Percentiles rank a stretch among this genome's conserved stretches.
Conservation (phyloP, 1,284 basidiomycete genomes). For the Ustilago hordei region DNA sequence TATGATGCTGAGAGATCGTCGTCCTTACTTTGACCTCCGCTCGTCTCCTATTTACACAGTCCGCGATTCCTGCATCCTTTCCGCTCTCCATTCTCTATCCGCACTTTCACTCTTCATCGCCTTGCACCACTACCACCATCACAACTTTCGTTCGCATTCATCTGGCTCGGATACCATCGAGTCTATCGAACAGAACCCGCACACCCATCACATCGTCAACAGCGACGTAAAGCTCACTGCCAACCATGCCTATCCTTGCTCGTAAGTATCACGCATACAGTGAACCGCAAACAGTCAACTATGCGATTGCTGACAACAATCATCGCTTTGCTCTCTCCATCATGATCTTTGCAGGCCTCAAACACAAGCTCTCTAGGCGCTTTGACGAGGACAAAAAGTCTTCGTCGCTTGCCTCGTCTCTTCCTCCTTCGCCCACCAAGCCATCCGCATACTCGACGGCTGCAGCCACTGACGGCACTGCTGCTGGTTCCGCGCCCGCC, state of each 20-base stretch:
- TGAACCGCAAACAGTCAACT: not conserved
- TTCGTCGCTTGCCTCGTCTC: conserved; percentile 27
- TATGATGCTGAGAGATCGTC: not conserved
- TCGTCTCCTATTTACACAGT: conserved; percentile 39
- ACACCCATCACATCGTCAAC: not conserved
- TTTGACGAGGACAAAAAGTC: conserved; percentile 39
- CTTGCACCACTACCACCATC: not conserved
- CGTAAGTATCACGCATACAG: conserved; percentile 22
- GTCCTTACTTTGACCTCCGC: conserved; percentile 30
- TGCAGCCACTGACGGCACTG: conserved; percentile 11
- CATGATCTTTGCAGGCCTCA: conserved; percentile 25
- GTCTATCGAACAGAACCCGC: not conserved
- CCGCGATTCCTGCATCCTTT: conserved; percentile 16
- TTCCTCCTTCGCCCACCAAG: conserved; percentile 48
- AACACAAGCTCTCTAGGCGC: conserved; percentile 42
- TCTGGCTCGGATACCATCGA: conserved; percentile 10
- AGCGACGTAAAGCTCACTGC: conserved; percentile 2
- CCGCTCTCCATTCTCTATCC: conserved; percentile 4
- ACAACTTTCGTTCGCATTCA: not conserved
- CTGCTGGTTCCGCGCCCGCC: conserved; percentile 6
- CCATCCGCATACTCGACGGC: conserved; percentile 21
- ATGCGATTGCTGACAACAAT: not conserved
- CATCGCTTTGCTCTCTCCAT: not conserved
- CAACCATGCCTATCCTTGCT: conserved; percentile 30
- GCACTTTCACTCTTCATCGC: not conserved